Evolutionary conservation across 495 filamentous ascomycete species (phyloP).

Genomic region (Cairneyella variabilis): DNA sequence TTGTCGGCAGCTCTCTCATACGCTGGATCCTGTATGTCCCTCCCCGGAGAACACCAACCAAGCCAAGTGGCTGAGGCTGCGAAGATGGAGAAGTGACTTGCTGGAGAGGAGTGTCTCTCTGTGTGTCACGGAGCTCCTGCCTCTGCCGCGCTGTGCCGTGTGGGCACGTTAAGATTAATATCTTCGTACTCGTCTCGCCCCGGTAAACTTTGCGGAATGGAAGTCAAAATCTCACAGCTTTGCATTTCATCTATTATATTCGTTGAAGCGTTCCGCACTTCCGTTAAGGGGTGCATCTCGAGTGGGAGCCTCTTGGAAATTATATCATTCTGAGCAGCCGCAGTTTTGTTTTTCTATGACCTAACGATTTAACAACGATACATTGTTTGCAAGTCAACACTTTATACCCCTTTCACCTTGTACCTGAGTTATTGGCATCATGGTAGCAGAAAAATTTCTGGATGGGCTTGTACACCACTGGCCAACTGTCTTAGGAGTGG

Average conservation of each 20-base stretch:
- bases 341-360: neutral
- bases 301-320: too few species aligned
- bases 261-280: neutral
- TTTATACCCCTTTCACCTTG: neutral
- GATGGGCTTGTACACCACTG: constrained; percentile 44
- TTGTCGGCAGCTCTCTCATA: neutral
- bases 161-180: neutral
- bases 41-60: neutral
- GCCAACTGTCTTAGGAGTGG: constrained; percentile 34
- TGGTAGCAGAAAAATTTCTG: constrained; percentile 23
- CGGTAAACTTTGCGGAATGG: neutral
- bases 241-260: too few species aligned
- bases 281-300: too few species aligned
- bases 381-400: neutral
- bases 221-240: neutral
- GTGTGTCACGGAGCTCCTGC: neutral
- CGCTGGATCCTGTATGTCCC: neutral
- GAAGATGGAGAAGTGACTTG: neutral
- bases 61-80: neutral
- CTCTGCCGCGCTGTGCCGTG: neutral
- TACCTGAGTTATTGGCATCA: neutral
- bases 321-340: neutral
- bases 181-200: neutral
- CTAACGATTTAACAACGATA: neutral
- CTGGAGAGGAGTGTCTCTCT: neutral